phyloP scores from a whole-genome alignment of 2,329 filamentous ascomycete species.

The Tetracladium maxilliforme region DNA sequence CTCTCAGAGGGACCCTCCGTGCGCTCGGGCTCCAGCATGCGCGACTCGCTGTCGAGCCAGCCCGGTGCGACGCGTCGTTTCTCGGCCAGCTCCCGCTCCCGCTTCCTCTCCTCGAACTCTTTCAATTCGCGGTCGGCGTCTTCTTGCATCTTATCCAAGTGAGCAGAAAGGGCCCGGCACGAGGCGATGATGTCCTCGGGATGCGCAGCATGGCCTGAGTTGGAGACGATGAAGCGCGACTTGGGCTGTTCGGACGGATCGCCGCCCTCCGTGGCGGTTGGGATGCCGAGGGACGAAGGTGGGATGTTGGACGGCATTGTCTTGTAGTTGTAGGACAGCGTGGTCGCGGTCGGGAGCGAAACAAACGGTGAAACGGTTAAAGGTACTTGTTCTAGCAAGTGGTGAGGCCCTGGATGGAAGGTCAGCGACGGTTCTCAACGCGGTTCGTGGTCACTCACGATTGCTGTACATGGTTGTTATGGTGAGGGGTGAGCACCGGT shows the following conservation, averaged over 20 bases:
- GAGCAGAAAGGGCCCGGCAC: slow-evolving; percentile 62
- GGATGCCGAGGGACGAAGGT: slow-evolving; percentile 45
- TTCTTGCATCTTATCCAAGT: slow-evolving; percentile 54
- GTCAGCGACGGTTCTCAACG: too few species aligned
- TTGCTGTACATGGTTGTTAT: too few species aligned
- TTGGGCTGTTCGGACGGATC: slow-evolving; percentile 40
- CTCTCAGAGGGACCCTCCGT: slow-evolving; percentile 14
- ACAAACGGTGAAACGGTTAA: slow-evolving; percentile 91
- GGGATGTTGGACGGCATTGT: slow-evolving; percentile 77
- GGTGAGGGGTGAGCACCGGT: too few species aligned
- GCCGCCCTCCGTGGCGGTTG: slow-evolving; percentile 19
- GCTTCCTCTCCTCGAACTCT: slow-evolving; percentile 54
- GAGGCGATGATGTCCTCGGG: slow-evolving; percentile 75
- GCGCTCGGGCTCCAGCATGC: slow-evolving; percentile 54
- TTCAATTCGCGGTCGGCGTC: slow-evolving; percentile 54
- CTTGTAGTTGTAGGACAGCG: slow-evolving; percentile 91
- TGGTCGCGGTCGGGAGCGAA: slow-evolving; percentile 75
- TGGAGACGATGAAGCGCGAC: slow-evolving; percentile 70
- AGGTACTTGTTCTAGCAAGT: slow-evolving; percentile 80
- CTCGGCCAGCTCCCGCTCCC: slow-evolving; percentile 56
- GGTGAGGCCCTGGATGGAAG: slow-evolving; percentile 72
- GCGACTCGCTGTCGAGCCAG: slow-evolving; percentile 62
- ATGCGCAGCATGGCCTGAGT: slow-evolving; percentile 68
- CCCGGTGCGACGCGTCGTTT: slow-evolving; percentile 68
- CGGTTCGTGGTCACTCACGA: too few species aligned